phyloP scores from a whole-genome alignment of 768 basidiomycete species.

The Xanthoconium purpureum region DNA sequence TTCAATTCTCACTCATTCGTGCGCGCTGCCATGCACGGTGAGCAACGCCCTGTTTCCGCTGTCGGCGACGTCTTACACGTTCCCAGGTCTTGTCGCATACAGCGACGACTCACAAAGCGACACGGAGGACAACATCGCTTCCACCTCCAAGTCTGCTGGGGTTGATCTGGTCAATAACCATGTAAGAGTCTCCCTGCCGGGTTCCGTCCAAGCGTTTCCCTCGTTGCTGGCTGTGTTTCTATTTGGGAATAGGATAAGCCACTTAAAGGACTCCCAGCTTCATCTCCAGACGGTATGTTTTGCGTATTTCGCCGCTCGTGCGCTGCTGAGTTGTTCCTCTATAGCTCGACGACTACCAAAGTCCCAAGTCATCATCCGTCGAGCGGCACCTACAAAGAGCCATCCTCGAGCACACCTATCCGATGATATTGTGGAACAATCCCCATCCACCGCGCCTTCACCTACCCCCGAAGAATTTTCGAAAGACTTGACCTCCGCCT shows the following conservation, averaged over 20 bases:
- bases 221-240: slow-evolving; percentile 61
- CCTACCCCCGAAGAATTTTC: slow-evolving; percentile 16
- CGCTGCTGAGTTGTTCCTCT: neutral
- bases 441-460: neutral
- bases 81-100: slow-evolving; percentile 58
- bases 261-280: slow-evolving; percentile 34
- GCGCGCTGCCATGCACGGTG: slow-evolving; percentile 29
- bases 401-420: slow-evolving; percentile 50
- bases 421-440: slow-evolving; percentile 38
- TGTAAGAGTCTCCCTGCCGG: slow-evolving; percentile 59
- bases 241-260: slow-evolving; percentile 62
- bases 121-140: slow-evolving; percentile 41
- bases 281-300: slow-evolving; percentile 30
- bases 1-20: slow-evolving; percentile 13
- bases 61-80: slow-evolving; percentile 1
- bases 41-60: slow-evolving; percentile 10
- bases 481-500: slow-evolving; percentile 11
- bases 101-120: slow-evolving; percentile 64
- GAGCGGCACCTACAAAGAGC: slow-evolving; percentile 43
- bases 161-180: slow-evolving; percentile 31
- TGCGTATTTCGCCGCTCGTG: neutral
- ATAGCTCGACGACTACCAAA: slow-evolving; percentile 45
- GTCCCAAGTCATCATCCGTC: slow-evolving; percentile 60
- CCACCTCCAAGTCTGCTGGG: slow-evolving; percentile 23
- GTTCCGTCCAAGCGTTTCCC: slow-evolving; percentile 51